Percentiles rank a stretch among this genome's conserved stretches.
These are phyloP conservation scores for Dryas octopetala DNA, from an alignment of 306 rosid genomes.

Conservation along the genomic window DNA sequence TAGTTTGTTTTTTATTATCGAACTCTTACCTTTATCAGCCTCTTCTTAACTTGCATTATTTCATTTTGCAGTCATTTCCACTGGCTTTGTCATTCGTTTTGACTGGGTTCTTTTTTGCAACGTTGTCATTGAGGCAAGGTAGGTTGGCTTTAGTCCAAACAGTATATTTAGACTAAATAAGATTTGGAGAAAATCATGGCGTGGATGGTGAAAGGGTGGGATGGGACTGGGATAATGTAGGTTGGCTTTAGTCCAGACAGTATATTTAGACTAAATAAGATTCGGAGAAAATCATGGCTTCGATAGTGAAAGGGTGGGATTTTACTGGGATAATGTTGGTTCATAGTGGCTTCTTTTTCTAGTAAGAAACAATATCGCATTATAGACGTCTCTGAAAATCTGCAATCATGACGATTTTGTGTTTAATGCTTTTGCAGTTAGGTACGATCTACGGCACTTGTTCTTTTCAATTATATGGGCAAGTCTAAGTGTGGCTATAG, in stretches of 20 bases:
- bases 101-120: conserved; percentile 72
- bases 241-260: conserved; percentile 18
- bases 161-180: not conserved
- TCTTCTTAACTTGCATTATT: conserved; percentile 15
- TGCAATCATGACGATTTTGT: conserved; percentile 8
- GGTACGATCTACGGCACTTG: conserved; percentile 70
- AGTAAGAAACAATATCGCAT: not conserved
- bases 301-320: not conserved
- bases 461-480: conserved; percentile 91
- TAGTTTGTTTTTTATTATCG: not conserved
- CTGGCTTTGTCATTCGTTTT: conserved; percentile 72
- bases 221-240: conserved; percentile 27
- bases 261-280: not conserved
- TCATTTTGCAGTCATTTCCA: conserved; percentile 76
- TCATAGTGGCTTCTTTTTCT: not conserved
- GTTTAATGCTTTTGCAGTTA: conserved; percentile 49
- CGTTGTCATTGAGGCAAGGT: conserved; percentile 89
- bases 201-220: not conserved
- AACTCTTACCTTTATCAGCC: not conserved
- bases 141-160: conserved; percentile 23
- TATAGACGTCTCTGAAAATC: not conserved
- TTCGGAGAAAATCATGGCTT: not conserved
- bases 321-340: not conserved
- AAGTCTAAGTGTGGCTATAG: conserved; percentile 64
- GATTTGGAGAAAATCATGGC: not conserved